Evolutionary conservation across 176 grass and related monocot species (phyloP).

Genomic region (Triticum aestivum): IWGSC_CS_RefSeq_v2.1 NC_057810.1:658250503-658251002

Average conservation of each 20-base stretch:
- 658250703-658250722: slow-evolving; percentile 41
- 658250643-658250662: slow-evolving; percentile 64
- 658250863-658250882: slow-evolving; percentile 50
- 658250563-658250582: slow-evolving; percentile 50
- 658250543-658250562: slow-evolving; percentile 4
- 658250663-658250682: slow-evolving; percentile 30
- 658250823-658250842: slow-evolving; percentile 50
- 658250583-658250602: slow-evolving; percentile 94
- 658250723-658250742: slow-evolving; percentile 68
- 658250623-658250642: slow-evolving; percentile 34
- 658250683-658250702: slow-evolving; percentile 51
- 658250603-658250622: slow-evolving; percentile 21
- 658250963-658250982: background rate
- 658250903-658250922: slow-evolving; percentile 67
- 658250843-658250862: slow-evolving; percentile 72
- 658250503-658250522: slow-evolving; percentile 14
- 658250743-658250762: slow-evolving; percentile 70
- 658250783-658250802: slow-evolving; percentile 72
- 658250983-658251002: background rate
- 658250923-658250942: slow-evolving; percentile 2
- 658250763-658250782: slow-evolving; percentile 48
- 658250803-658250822: slow-evolving; percentile 40
- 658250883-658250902: slow-evolving; percentile 72
- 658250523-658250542: background rate
- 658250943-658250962: background rate